Evolutionary conservation across 139 green algal genomes (phyloP).

Genomic region (Chlamydomonas sphaeroides): DNA sequence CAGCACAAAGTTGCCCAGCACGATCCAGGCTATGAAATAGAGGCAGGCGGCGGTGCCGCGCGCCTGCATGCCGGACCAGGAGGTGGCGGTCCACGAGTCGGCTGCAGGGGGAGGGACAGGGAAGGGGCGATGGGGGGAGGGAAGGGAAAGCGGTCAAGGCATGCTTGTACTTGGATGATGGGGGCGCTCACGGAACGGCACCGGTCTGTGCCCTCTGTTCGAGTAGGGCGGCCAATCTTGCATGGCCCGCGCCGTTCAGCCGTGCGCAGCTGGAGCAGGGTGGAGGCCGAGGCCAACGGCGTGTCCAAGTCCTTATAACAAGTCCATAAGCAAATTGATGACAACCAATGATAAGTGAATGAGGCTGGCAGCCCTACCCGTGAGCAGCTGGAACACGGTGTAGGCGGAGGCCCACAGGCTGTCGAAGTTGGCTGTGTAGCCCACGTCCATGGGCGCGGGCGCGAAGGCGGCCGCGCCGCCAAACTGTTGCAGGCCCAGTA

Average conservation of each 20-base stretch:
- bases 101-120: conserved; percentile 24
- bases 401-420: conserved; percentile 57
- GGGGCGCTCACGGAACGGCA: no score
- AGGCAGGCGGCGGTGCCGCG: conserved; percentile 35
- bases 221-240: no score
- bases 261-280: no score
- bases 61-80: conserved; percentile 42
- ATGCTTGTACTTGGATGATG: no score
- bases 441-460: conserved; percentile 25
- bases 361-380: neutral
- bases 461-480: conserved; percentile 38
- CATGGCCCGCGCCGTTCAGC: no score
- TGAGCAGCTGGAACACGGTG: conserved; percentile 62
- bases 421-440: conserved; percentile 59
- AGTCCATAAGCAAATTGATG: no score
- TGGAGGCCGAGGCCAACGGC: no score
- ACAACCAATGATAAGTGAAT: no score
- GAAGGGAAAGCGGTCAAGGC: no score
- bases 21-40: conserved; percentile 61
- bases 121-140: no score
- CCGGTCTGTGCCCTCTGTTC: no score
- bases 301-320: no score
- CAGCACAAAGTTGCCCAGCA: conserved; percentile 75
- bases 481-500: conserved; percentile 65
- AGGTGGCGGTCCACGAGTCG: conserved; percentile 42